These are phyloP conservation scores for Trichomonascus vanleenenianus DNA, from an alignment of 805 yeast genomes.

Conservation along the genomic window DNA sequence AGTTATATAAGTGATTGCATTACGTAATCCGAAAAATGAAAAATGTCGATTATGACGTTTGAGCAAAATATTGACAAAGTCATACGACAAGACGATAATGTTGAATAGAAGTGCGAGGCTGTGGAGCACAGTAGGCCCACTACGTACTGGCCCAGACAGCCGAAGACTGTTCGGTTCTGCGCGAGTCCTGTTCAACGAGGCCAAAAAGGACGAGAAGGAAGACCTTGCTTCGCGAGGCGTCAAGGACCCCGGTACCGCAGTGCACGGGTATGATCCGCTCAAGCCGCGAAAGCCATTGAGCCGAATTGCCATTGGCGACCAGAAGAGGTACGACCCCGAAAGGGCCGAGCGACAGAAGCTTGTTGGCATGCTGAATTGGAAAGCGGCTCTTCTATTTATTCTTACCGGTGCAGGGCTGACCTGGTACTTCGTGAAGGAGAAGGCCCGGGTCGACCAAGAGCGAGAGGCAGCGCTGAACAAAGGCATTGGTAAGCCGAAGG, in stretches of 20 bases:
- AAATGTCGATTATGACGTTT: too few relatives aligned
- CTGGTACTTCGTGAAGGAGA: constrained; percentile 66
- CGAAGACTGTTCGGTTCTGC: too few relatives aligned
- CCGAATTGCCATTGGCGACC: constrained; percentile 69
- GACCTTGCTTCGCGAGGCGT: constrained; percentile 7
- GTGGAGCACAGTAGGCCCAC: too few relatives aligned
- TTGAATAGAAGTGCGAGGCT: too few relatives aligned
- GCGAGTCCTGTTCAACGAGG: neutral
- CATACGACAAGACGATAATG: too few relatives aligned
- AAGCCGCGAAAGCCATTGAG: constrained; percentile 58
- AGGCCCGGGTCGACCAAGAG: constrained; percentile 62
- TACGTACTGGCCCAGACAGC: too few relatives aligned
- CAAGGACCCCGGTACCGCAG: constrained; percentile 14
- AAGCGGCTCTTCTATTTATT: constrained; percentile 61
- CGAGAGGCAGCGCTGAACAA: constrained; percentile 78
- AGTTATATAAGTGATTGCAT: too few relatives aligned
- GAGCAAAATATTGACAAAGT: too few relatives aligned
- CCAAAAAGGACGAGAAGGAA: neutral
- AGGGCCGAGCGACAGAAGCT: constrained; percentile 31
- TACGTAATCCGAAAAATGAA: too few relatives aligned
- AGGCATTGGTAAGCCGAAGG: constrained; percentile 84
- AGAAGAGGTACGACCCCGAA: constrained; percentile 21
- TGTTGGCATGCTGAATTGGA: constrained; percentile 57
- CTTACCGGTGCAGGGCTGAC: constrained; percentile 66
- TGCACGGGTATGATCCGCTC: constrained; percentile 21